Base-by-base conservation (phyloP, 495 filamentous ascomycete species). In the Neohortaea acidophila region DNA sequence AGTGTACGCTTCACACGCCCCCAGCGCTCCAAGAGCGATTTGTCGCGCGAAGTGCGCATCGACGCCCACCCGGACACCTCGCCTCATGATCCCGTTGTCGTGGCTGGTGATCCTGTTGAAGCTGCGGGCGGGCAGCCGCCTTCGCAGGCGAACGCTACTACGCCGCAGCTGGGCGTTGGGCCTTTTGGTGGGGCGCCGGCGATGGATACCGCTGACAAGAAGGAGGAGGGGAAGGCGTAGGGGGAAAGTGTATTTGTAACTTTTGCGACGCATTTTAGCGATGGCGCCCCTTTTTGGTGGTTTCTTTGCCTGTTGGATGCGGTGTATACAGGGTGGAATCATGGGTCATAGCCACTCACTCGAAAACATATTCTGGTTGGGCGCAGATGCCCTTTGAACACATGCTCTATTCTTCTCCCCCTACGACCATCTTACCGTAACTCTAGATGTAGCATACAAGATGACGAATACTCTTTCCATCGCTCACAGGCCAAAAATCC, bases 51-150 rank as follows among this genome's bases (percentile, higher is more conserved):
- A 21, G 30, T 39, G 14, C 6, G 23, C 9, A 61, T 72, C 36
- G 65, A 74, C 40, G 56, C 73, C 4, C 70, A 76, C 51, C 70
- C 73, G 0, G 67, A 62, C 19, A 74, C 73, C 9, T 65, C 64
- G 28, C 50, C 62, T 1, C 62, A 68, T 38, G 73, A 79, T 44
- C 66, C 63, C 1, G 48, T 78, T 20, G 51, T 77, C 9, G 61
- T 60, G 23, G 22, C 32, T 7, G 56, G 69, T 8, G 58, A 70
- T 45, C 41, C 62, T 8, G 49, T 58, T 0, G 42, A 53, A n/a
- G 44, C 53, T 1, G 31, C 51, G 5, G 61, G 65, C 12, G 54
- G 59, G 23, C 56, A 48, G 1, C 71, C 75, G 10, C 73, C 75
- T 0, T 77, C 71, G 44, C 77, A 80, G 53, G 62, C 68, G 25